These are phyloP conservation scores for Penicillium sp. DNA, from an alignment of 2,329 filamentous ascomycete species.

Conservation along the genomic window DNA sequence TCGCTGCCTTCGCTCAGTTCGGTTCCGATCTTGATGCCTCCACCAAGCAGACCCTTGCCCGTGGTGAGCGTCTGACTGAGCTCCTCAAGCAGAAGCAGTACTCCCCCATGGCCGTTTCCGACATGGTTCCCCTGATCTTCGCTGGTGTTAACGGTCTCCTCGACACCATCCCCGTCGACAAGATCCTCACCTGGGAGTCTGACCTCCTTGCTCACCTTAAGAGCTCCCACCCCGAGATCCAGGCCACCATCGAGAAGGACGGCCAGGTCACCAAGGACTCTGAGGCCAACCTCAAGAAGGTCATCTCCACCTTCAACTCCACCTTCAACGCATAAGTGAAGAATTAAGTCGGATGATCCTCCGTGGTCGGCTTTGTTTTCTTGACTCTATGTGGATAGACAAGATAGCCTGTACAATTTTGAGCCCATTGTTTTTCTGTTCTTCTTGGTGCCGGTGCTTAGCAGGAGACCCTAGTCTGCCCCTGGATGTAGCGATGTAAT, in stretches of 20 bases:
- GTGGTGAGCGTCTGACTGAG: constrained; percentile 98
- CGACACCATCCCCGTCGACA: constrained; percentile 81
- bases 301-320: constrained; percentile 83
- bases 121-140: constrained; percentile 99
- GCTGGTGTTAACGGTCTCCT: constrained; percentile 98
- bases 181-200: constrained; percentile 89
- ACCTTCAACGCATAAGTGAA: constrained; percentile 64
- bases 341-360: constrained; percentile 34
- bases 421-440: constrained; percentile 44
- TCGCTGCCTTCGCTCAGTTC: constrained; percentile 99
- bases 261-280: constrained; percentile 93
- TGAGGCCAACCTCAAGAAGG: constrained; percentile 63
- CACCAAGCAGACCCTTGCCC: constrained; percentile 96
- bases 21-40: constrained; percentile 98
- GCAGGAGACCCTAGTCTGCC: constrained; percentile 19
- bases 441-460: constrained; percentile 21
- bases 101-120: constrained; percentile 95
- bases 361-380: constrained; percentile 40
- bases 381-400: constrained; percentile 46
- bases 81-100: constrained; percentile 99
- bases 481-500: constrained; percentile 33
- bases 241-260: constrained; percentile 90
- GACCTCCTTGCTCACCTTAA: constrained; percentile 92
- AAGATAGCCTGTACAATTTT: constrained; percentile 49
- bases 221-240: constrained; percentile 81